Evolutionary conservation across 495 filamentous ascomycete genomes (phyloP).

Genomic region (Aspergillus haitiensis): DNA sequence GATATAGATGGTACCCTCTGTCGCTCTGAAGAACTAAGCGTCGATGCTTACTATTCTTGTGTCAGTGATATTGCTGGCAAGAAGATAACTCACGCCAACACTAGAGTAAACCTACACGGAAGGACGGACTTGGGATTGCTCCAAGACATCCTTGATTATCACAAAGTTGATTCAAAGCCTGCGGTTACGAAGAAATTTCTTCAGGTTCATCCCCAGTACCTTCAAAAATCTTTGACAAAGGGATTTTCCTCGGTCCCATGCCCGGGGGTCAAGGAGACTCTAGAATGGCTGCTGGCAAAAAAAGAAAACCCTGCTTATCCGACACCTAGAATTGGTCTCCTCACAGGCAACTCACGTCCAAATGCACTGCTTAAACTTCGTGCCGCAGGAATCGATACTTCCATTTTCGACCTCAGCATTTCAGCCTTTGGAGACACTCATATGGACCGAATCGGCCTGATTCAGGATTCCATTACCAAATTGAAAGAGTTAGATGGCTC

Average conservation of each 20-base stretch:
- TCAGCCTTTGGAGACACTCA: slow-evolving; percentile 18
- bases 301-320: slow-evolving; percentile 6
- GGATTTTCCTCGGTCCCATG: slow-evolving; percentile 10
- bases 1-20: slow-evolving; percentile 23
- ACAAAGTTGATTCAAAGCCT: slow-evolving; percentile 7
- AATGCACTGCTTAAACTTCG: slow-evolving; percentile 17
- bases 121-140: slow-evolving; percentile 18
- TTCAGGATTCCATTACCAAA: slow-evolving; percentile 16
- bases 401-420: slow-evolving; percentile 18
- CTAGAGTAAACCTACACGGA: slow-evolving; percentile 18
- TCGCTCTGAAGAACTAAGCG: slow-evolving; percentile 22
- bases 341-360: slow-evolving; percentile 20
- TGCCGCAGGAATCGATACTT: slow-evolving; percentile 15
- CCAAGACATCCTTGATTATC: slow-evolving; percentile 16
- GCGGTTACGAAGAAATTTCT: slow-evolving; percentile 11
- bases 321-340: slow-evolving; percentile 14
- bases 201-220: slow-evolving; percentile 14
- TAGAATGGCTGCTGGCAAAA: slow-evolving; percentile 15
- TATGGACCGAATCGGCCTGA: slow-evolving; percentile 10
- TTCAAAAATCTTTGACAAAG: slow-evolving; percentile 16
- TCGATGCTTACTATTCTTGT: slow-evolving; percentile 21
- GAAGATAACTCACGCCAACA: slow-evolving; percentile 18
- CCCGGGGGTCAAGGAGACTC: slow-evolving; percentile 10
- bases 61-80: slow-evolving; percentile 18
- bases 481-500: slow-evolving; percentile 3